Base-by-base conservation (phyloP, 371 early-diverging fungal genomes). In the Astathelohania contejeani region DNA sequence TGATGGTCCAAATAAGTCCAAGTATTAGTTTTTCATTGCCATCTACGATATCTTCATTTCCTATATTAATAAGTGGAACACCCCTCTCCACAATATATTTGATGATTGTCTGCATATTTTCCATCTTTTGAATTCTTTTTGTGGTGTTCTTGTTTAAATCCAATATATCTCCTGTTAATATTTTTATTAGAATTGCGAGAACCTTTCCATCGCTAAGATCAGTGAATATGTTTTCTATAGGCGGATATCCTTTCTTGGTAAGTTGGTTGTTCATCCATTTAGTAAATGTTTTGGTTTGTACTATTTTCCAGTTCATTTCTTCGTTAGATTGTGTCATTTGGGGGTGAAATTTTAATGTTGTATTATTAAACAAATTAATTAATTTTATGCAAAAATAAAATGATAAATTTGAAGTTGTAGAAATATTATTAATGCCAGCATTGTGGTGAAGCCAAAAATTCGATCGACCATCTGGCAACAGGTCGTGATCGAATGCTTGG, bases 1-100 rank as follows among this genome's bases (percentile, higher is more conserved):
- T 94, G 61, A 96, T 81, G 7, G 83, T 87, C 94, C 94, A 96
- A 45, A 93, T 81, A 78, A 96, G 78, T 4, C 94, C 97, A 24
- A 96, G 77, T 29, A 88, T 84, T 56, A 96, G 77, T 76, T 94
- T 96, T 24, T 77, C 65, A 74, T 92, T 92, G 12, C 79, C 77
- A 67, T 90, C 90, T 19, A 88, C 87, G 58, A 96, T 88, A 78
- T 96, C 97, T 49, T 80, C 82, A 26, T 80, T 77, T 39, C 85
- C 85, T 55, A 86, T 92, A 74, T 94, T 94, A 32, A 91, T 86
- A 40, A 94, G 72, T 19, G 74, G 70, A 24, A 93, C 81, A 40
- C 83, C 85, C 45, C 85, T 80, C 28, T 75, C 74, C 58, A 84
- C 82, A 54, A 96, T 83, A 67, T 85, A 92, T 47, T 83, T 83